Evolutionary conservation across 306 rosid genomes (phyloP).

Genomic region (Lotus japonicus): DNA sequence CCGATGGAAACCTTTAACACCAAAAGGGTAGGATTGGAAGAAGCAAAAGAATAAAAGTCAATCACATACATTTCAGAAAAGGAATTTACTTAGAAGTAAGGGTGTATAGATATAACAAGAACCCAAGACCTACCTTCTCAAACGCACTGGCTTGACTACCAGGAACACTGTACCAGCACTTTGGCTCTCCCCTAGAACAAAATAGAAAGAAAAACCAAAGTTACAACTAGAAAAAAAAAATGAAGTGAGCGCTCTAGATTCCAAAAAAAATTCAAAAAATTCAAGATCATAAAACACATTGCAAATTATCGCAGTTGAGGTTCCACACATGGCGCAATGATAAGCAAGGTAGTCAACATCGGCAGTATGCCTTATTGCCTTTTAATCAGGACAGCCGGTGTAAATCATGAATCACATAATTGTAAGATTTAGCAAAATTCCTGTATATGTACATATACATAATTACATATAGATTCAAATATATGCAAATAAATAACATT

Average conservation of each 20-base stretch:
- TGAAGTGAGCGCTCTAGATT: conserved; percentile 12
- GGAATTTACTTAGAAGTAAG: background rate
- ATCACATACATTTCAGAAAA: background rate
- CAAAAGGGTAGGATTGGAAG: conserved; percentile 13
- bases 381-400: too few relatives aligned
- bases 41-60: conserved; percentile 2
- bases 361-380: too few relatives aligned
- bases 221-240: background rate
- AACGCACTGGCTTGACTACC: conserved; percentile 81
- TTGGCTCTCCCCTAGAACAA: conserved; percentile 93
- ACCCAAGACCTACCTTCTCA: conserved; percentile 61
- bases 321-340: background rate
- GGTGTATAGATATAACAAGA: conserved; percentile 15
- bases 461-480: too few relatives aligned
- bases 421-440: too few relatives aligned
- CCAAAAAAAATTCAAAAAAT: background rate
- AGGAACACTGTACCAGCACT: conserved; percentile 99
- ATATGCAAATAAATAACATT: too few relatives aligned
- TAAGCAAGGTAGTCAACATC: background rate
- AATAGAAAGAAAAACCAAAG: conserved; percentile 22
- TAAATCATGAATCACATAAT: too few relatives aligned
- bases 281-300: background rate
- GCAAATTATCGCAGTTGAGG: conserved; percentile 1
- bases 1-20: background rate
- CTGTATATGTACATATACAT: too few relatives aligned